Evolutionary conservation across 2,329 filamentous ascomycete species (phyloP).

Genomic region (Colletotrichum sublineola): DNA sequence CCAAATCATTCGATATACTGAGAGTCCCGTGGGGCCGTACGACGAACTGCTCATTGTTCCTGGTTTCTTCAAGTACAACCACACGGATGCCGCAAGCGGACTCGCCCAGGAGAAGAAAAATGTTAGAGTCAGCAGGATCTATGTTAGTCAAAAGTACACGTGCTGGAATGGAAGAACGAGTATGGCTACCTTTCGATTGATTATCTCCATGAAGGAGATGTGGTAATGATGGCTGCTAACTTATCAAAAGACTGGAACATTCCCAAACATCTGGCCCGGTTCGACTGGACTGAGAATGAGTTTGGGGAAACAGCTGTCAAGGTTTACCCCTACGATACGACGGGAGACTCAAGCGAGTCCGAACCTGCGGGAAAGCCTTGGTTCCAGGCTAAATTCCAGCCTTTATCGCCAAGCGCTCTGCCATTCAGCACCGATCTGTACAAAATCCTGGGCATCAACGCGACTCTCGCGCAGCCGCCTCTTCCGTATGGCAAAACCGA

Average conservation of each 20-base stretch:
- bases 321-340: slow-evolving; percentile 59
- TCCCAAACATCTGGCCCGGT: slow-evolving; percentile 66
- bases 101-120: slow-evolving; percentile 49
- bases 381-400: slow-evolving; percentile 60
- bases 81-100: slow-evolving; percentile 46
- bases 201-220: no score
- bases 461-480: slow-evolving; percentile 61
- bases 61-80: slow-evolving; percentile 58
- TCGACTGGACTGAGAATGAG: slow-evolving; percentile 58
- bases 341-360: slow-evolving; percentile 50
- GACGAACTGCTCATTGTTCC: slow-evolving; percentile 65
- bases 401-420: slow-evolving; percentile 56
- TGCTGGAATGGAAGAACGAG: slow-evolving; percentile 66
- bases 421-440: slow-evolving; percentile 57
- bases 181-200: slow-evolving; percentile 46
- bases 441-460: slow-evolving; percentile 57
- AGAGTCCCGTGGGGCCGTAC: slow-evolving; percentile 65
- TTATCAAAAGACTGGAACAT: slow-evolving; percentile 63
- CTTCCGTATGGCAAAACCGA: slow-evolving; percentile 55
- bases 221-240: not conserved
- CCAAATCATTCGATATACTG: slow-evolving; percentile 63
- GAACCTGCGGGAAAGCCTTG: slow-evolving; percentile 53
- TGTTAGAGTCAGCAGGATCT: slow-evolving; percentile 63
- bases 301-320: slow-evolving; percentile 55
- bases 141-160: slow-evolving; percentile 65